Percentiles rank a stretch among this genome's conserved stretches.
Evolutionary conservation across 2,329 filamentous ascomycete species (phyloP).

Genomic region (Tolypocladium paradoxum): DNA sequence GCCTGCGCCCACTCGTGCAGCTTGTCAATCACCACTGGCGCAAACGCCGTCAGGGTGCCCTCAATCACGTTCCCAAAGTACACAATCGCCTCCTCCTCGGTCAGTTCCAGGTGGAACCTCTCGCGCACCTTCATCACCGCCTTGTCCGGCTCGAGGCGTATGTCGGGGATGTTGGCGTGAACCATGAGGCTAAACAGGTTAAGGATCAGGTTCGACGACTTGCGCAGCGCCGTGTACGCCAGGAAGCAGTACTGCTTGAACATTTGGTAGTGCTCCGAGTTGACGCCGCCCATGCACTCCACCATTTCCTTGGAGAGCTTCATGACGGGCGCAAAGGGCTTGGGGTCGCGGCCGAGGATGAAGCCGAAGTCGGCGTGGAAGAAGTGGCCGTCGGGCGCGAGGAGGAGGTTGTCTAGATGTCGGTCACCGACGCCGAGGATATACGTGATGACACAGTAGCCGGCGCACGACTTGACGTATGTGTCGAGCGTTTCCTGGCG

Average conservation of each 20-base stretch:
- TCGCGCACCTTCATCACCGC: constrained; percentile 92
- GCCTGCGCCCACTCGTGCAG: constrained; percentile 90
- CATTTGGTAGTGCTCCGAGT: constrained; percentile 68
- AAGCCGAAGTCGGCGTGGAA: constrained; percentile 99
- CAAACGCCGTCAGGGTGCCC: constrained; percentile 79
- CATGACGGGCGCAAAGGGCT: constrained; percentile 94
- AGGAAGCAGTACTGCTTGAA: constrained; percentile 97
- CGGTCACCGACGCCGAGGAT: constrained; percentile 92
- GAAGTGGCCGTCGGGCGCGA: constrained; percentile 85
- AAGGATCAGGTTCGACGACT: constrained; percentile 80
- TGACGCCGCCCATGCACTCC: constrained; percentile 87
- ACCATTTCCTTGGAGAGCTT: constrained; percentile 98
- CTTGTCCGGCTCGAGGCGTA: constrained; percentile 84
- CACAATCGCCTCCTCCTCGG: constrained; percentile 82
- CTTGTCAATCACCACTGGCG: constrained; percentile 89
- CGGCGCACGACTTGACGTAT: constrained; percentile 90
- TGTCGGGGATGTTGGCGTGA: constrained; percentile 93
- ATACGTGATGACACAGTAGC: constrained; percentile 98
- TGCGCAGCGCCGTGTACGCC: constrained; percentile 82
- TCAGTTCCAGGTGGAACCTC: constrained; percentile 82
- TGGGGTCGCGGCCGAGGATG: constrained; percentile 92
- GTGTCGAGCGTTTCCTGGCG: constrained; percentile 90
- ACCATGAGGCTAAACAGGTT: constrained; percentile 97
- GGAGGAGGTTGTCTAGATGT: constrained; percentile 87
- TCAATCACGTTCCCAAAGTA: constrained; percentile 85